These are phyloP conservation scores for Sarocladium brachiariae DNA, from an alignment of 2,329 filamentous ascomycete genomes.

Conservation along the genomic window DNA sequence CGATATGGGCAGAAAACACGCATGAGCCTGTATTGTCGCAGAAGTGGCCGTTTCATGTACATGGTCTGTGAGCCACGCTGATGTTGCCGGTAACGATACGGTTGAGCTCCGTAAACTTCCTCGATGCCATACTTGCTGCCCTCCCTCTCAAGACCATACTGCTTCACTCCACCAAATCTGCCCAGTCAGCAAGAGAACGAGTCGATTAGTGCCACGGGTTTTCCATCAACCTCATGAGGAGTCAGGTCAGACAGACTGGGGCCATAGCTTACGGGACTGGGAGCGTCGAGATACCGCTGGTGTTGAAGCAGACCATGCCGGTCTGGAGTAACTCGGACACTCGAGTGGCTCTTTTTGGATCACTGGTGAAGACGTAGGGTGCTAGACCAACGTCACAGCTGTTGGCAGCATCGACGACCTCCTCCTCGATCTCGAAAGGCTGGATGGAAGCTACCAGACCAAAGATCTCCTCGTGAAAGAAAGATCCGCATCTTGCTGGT, in stretches of 20 bases:
- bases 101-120: slow-evolving; percentile 11
- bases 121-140: slow-evolving; percentile 10
- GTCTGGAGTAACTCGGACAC: slow-evolving; percentile 46
- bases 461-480: slow-evolving; percentile 42
- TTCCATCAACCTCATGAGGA: no score
- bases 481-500: neutral
- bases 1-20: no score
- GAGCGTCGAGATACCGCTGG: slow-evolving; percentile 3
- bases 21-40: no score
- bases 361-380: slow-evolving; percentile 17
- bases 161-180: slow-evolving; percentile 14
- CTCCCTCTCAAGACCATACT: slow-evolving; percentile 10
- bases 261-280: neutral
- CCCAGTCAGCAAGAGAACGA: neutral
- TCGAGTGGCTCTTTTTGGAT: slow-evolving; percentile 24
- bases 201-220: neutral
- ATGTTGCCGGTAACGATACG: slow-evolving; percentile 15
- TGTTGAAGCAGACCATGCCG: slow-evolving; percentile 61
- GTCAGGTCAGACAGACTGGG: no score
- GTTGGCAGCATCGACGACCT: slow-evolving; percentile 26
- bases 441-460: slow-evolving; percentile 26
- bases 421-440: slow-evolving; percentile 21
- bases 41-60: no score
- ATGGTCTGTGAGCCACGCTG: neutral
- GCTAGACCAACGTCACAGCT: slow-evolving; percentile 23